phyloP scores from a whole-genome alignment of 2,329 filamentous ascomycete genomes.

The Rugonectria rugulosa region DNA sequence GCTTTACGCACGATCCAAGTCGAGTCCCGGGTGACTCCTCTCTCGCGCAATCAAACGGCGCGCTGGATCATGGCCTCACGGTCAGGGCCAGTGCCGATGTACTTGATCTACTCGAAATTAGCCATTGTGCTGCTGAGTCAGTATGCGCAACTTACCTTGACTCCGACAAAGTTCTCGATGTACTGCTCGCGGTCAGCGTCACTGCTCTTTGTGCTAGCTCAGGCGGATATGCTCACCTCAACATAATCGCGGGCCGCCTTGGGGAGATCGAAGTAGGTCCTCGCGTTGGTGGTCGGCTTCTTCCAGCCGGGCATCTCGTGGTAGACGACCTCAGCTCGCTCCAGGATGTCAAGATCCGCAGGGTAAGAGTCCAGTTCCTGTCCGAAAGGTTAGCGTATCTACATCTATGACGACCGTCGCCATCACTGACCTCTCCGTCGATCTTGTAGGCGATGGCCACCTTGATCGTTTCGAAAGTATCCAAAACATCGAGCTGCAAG shows the following conservation, averaged over 20 bases:
- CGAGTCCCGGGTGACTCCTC: conserved; percentile 17
- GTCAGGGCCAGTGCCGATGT: conserved; percentile 71
- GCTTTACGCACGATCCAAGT: conserved; percentile 20
- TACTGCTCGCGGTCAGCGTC: conserved; percentile 44
- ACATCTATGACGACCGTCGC: conserved; percentile 23
- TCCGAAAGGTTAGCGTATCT: conserved; percentile 38
- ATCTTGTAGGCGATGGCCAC: conserved; percentile 74
- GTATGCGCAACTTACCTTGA: conserved; percentile 50
- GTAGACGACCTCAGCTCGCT: conserved; percentile 70
- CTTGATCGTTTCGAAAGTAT: conserved; percentile 78
- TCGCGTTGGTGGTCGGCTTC: conserved; percentile 65
- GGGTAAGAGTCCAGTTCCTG: conserved; percentile 61
- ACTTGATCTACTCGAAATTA: conserved; percentile 55
- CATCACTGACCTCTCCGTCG: conserved; percentile 38
- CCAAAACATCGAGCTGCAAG: conserved; percentile 59
- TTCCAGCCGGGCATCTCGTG: conserved; percentile 76
- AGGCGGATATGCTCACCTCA: conserved; percentile 45
- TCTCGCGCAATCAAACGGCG: conserved; percentile 20
- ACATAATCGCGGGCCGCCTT: conserved; percentile 71
- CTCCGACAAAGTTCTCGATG: conserved; percentile 71
- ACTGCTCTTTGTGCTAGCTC: conserved; percentile 20
- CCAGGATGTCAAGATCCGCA: conserved; percentile 66
- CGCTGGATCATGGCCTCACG: conserved; percentile 68
- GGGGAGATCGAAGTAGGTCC: conserved; percentile 69
- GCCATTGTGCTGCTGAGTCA: conserved; percentile 19